Base-by-base conservation (phyloP, 2,329 filamentous ascomycete genomes). In the Penicillium sp. region DNA sequence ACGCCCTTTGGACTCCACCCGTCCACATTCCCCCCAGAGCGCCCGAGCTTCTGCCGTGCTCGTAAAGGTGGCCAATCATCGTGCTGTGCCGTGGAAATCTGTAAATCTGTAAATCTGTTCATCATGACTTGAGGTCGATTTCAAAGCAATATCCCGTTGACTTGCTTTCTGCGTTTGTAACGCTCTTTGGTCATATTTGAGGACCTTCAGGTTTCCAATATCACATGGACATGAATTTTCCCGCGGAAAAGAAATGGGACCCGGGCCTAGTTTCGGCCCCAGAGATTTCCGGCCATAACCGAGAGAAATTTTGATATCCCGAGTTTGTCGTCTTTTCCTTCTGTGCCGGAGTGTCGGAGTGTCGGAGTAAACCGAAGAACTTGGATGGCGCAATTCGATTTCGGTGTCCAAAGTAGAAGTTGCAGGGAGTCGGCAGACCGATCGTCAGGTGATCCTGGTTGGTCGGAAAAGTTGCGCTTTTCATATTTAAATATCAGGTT, bases 241-340 rank as follows among this genome's bases (percentile, higher is more conserved):
- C 60, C 58, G 54, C 55, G 59, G 56, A 58, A 32, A 60, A 57
- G 15, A 29, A 25, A 48, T 41, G 52, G 45, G 52, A 58, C 50
- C 52, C 38, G 51, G 46, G n/a, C 27, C 46, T 46, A 40, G 35
- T 16, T 32, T 54, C 50, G 52, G 60, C 53, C 52, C 62, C 62
- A 65, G 61, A 65, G 54, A 32, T 65, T 65, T 62, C 62, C 62
- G 61, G 37, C 55, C 61, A 35, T 65, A 63, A 53, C 62, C 62
- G 62, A 55, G 62, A 55, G 50, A 29, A 42, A 18, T 31, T 31
- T 23, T 29, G 29, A 23, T 41, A 41, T 49, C 32, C 57, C 59
- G 55, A 61, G 40, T 38, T 38, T 44, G 29, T 29, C 8, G 29
- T 12, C 27, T 46, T 27, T 27, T 31, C 16, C 15, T 18, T 35